A percentile compares a stretch with the other conserved stretches of the same genome.
Conservation (phyloP, 75 land plant species). For the Ceratopteris richardii region DNA sequence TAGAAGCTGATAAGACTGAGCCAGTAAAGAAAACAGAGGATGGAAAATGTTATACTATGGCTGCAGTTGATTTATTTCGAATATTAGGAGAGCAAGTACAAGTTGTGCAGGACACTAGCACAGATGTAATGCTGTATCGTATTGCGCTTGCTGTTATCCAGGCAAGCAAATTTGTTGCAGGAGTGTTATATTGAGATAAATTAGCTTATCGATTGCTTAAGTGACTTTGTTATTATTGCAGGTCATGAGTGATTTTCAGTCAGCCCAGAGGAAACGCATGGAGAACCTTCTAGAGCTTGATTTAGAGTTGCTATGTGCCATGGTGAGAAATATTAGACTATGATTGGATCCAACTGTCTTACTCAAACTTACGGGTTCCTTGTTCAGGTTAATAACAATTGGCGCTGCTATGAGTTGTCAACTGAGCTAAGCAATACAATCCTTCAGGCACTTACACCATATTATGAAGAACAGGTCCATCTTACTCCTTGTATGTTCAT, state of each 20-base stretch:
- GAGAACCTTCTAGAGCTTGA: slow-evolving; percentile 93
- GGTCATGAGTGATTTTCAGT: slow-evolving; percentile 98
- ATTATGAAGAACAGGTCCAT: slow-evolving; percentile 88
- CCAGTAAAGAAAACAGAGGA: slow-evolving; percentile 90
- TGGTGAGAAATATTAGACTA: too few species aligned
- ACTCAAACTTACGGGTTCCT: too few species aligned
- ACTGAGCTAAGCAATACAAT: slow-evolving; percentile 73
- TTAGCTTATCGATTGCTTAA: background rate
- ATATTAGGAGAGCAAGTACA: slow-evolving; percentile 96
- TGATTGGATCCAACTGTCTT: too few species aligned
- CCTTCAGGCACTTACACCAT: slow-evolving; percentile 80
- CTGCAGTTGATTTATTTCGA: slow-evolving; percentile 93
- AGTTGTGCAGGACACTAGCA: slow-evolving; percentile 93
- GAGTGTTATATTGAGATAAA: background rate
- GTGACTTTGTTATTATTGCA: slow-evolving; percentile 11
- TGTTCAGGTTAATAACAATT: slow-evolving; percentile 83
- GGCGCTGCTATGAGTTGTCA: slow-evolving; percentile 87
- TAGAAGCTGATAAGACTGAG: slow-evolving; percentile 80
- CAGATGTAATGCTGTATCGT: slow-evolving; percentile 95
- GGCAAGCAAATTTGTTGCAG: slow-evolving; percentile 30
- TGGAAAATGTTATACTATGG: slow-evolving; percentile 89
- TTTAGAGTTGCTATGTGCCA: slow-evolving; percentile 83
- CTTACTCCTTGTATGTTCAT: too few species aligned
- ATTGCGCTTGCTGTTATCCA: slow-evolving; percentile 92
- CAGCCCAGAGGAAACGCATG: slow-evolving; percentile 70